These are phyloP conservation scores for Irpex rosettiformis DNA, from an alignment of 1,284 basidiomycete species.

Conservation along the genomic window DNA sequence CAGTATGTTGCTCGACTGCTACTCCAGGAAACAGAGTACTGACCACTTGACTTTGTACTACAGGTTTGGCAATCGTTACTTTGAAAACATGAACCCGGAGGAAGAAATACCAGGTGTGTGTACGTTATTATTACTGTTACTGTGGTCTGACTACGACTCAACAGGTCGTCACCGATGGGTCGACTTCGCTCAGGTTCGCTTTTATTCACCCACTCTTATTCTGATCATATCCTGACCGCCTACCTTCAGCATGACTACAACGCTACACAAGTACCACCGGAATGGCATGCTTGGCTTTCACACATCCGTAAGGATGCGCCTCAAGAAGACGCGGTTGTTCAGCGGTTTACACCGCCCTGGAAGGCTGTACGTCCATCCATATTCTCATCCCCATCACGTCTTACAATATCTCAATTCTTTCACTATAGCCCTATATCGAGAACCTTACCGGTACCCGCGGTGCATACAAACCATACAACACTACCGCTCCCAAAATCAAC, in stretches of 20 bases:
- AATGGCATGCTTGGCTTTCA: conserved; percentile 95
- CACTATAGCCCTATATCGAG: conserved; percentile 69
- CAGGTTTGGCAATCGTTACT: conserved; percentile 90
- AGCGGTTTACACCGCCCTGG: conserved; percentile 74
- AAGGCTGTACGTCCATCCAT: conserved; percentile 59
- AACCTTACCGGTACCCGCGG: conserved; percentile 90
- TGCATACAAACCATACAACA: conserved; percentile 87
- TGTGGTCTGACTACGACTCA: background rate
- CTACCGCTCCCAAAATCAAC: conserved; percentile 74
- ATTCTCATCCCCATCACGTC: background rate
- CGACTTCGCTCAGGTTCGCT: conserved; percentile 77
- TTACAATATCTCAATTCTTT: background rate
- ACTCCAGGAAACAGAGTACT: background rate
- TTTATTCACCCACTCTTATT: background rate
- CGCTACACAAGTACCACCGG: conserved; percentile 86
- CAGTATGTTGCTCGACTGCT: conserved; percentile 50
- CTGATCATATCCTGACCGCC: background rate
- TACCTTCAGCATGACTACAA: conserved; percentile 75
- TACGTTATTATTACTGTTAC: background rate
- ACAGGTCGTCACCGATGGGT: conserved; percentile 92
- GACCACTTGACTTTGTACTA: conserved; percentile 3
- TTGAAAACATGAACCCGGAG: conserved; percentile 81
- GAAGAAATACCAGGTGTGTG: conserved; percentile 82
- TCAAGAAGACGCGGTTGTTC: conserved; percentile 67
- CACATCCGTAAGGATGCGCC: conserved; percentile 87